Evolutionary conservation across 2,329 filamentous ascomycete species (phyloP), one percentile per base, ranked within the genome.

Genomic region (Alternaria dauci): DNA sequence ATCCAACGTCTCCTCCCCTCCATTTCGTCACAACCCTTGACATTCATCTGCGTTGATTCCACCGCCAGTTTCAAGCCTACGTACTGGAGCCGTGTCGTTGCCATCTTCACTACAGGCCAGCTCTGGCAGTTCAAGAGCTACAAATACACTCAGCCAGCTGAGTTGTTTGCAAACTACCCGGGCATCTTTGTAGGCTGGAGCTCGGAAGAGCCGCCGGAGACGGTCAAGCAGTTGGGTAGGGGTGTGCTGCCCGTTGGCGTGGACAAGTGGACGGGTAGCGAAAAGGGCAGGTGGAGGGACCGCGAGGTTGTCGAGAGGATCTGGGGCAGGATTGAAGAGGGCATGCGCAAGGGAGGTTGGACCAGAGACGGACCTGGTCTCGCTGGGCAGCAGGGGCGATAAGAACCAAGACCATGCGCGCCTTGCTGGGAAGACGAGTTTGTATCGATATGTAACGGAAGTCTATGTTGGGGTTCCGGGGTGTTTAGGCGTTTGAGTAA

Each of bases 91-190:
- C 89, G 94, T 52, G 91, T 99, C 7, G 95, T 97, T 2, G 95
- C 92, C 12, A 94, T 99, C 58, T 98, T 99, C 81, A 99, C 95
- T 0, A 99, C 95, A 0, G 95, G 95, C 34, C 95, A 99, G 81
- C 89, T 91, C 9, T 99, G 95, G 95, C 95, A 99, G 81, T 99
- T 99, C 82, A 97, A 97, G 81, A 91, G 89, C 69, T 99, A 99
- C 86, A 97, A 96, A 80, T 99, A 95, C 93, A 90, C 90, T 69
- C 90, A 91, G 57, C 92, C 95, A 0, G 86, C 89, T 14, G 95
- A 98, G 74, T 84, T 99, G 51, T 99, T 99, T 82, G 88, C 89
- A 68, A 92, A 97, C 74, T 91, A 93, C 2, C 84, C 93, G 14
- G 95, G 95, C 57, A 83, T 99, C 51, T 96, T 92, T 74, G 89